A percentile compares a stretch with the other conserved stretches of the same genome.
Conservation (phyloP, 176 grass and related monocot genomes). For the Oryza longistaminata region DNA sequence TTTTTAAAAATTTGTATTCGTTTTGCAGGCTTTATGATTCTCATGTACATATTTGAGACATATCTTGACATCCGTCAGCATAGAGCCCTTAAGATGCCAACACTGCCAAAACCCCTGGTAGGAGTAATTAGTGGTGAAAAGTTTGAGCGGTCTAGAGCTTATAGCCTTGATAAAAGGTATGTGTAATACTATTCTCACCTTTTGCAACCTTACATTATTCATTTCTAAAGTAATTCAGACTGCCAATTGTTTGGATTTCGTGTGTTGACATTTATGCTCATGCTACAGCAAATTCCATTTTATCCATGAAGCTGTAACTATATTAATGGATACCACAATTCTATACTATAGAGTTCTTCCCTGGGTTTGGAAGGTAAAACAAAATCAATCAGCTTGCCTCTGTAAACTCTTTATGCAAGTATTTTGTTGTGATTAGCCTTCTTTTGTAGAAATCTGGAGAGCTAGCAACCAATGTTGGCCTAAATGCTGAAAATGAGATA, state of each 20-base stretch:
- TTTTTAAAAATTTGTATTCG: constrained; percentile 2
- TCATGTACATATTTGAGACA: constrained; percentile 94
- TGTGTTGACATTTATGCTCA: constrained; percentile 18
- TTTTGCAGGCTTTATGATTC: constrained; percentile 93
- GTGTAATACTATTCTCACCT: neutral
- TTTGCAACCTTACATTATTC: constrained; percentile 6
- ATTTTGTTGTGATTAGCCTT: constrained; percentile 35
- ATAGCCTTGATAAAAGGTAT: constrained; percentile 98
- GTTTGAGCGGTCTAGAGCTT: constrained; percentile 76
- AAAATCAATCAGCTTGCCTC: neutral
- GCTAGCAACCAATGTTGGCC: constrained; percentile 54
- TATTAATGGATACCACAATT: constrained; percentile 87
- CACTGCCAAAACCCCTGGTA: constrained; percentile 66
- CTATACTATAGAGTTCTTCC: constrained; percentile 85
- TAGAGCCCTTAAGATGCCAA: constrained; percentile 65
- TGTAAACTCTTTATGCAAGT: constrained; percentile 4
- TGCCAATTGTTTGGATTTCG: neutral
- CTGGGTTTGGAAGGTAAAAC: constrained; percentile 94
- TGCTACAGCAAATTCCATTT: constrained; percentile 81
- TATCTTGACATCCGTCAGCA: constrained; percentile 93
- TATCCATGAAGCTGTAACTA: constrained; percentile 77
- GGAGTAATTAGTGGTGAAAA: constrained; percentile 88
- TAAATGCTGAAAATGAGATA: constrained; percentile 90
- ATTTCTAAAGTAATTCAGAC: neutral
- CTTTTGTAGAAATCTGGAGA: constrained; percentile 69